phyloP scores from a whole-genome alignment of 768 basidiomycete genomes.

The Lentinula sp. region DNA sequence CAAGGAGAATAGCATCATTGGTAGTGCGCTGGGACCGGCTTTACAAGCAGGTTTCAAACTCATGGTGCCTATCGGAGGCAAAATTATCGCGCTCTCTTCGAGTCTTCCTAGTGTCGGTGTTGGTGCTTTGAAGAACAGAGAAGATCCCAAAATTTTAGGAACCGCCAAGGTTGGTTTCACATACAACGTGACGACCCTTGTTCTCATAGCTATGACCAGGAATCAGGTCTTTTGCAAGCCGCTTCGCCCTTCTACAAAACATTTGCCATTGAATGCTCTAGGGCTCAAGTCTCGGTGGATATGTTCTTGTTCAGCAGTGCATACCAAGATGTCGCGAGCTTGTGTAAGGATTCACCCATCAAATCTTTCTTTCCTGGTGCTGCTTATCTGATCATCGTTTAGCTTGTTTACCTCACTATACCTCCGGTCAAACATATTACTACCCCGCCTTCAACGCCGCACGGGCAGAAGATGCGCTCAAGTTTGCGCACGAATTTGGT shows the following conservation, averaged over 20 bases:
- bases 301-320: slow-evolving; percentile 96
- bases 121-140: slow-evolving; percentile 91
- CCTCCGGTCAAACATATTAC: slow-evolving; percentile 96
- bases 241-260: slow-evolving; percentile 96
- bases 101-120: slow-evolving; percentile 84
- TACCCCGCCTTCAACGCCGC: slow-evolving; percentile 98
- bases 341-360: slow-evolving; percentile 45
- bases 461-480: slow-evolving; percentile 91
- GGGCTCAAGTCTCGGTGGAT: slow-evolving; percentile 94
- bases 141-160: slow-evolving; percentile 93
- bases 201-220: slow-evolving; percentile 20
- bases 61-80: slow-evolving; percentile 88
- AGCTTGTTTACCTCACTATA: slow-evolving; percentile 95
- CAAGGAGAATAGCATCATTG: slow-evolving; percentile 89
- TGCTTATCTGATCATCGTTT: neutral
- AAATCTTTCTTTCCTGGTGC: neutral
- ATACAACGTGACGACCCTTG: neutral
- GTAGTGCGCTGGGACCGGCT: slow-evolving; percentile 91
- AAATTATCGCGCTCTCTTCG: slow-evolving; percentile 83
- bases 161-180: slow-evolving; percentile 57
- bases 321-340: slow-evolving; percentile 93
- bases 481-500: slow-evolving; percentile 97
- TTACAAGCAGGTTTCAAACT: slow-evolving; percentile 95
- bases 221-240: slow-evolving; percentile 89
- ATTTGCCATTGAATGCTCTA: slow-evolving; percentile 97